Percentiles rank a stretch among this genome's conserved stretches.
Conservation (phyloP, 2,329 filamentous ascomycete genomes). For the Fusarium poae region DNA sequence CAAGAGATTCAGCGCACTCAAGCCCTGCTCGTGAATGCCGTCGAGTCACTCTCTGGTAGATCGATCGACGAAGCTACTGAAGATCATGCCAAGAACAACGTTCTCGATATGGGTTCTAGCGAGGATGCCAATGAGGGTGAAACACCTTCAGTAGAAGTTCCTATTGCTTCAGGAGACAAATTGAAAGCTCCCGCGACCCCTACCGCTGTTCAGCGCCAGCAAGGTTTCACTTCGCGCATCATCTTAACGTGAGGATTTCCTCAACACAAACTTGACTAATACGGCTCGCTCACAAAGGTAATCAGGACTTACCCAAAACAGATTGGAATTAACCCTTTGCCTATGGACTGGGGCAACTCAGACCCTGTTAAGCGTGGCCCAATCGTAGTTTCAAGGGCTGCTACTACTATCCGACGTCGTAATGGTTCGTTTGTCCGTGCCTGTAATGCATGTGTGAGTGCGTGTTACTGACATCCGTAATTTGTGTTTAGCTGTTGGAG, state of each 20-base stretch:
- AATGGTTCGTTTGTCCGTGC: conserved; percentile 71
- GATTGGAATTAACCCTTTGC: conserved; percentile 91
- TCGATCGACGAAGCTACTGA: conserved; percentile 35
- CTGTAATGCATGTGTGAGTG: conserved; percentile 16
- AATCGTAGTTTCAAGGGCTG: conserved; percentile 84
- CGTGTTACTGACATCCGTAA: conserved; percentile 30
- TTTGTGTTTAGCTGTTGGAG: conserved; percentile 65
- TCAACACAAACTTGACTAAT: conserved; percentile 7
- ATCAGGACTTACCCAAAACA: conserved; percentile 88
- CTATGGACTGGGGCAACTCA: conserved; percentile 86
- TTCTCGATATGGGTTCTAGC: conserved; percentile 24
- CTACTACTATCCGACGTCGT: conserved; percentile 80
- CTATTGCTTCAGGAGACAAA: conserved; percentile 28
- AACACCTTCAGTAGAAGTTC: conserved; percentile 25
- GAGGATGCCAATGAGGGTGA: conserved; percentile 21
- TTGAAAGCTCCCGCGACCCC: conserved; percentile 47
- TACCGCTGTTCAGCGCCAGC: conserved; percentile 56
- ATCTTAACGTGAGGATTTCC: conserved; percentile 63
- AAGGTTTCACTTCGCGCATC: conserved; percentile 66
- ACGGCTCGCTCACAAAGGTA: conserved; percentile 23
- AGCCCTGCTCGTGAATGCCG: conserved; percentile 55
- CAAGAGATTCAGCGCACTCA: conserved; percentile 60
- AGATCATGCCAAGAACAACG: conserved; percentile 19
- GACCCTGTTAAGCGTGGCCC: conserved; percentile 84
- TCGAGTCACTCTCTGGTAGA: conserved; percentile 57